Evolutionary conservation across 768 basidiomycete species (phyloP), one percentile per base, ranked within the genome.

Genomic region (Jaapia argillacea): DNA sequence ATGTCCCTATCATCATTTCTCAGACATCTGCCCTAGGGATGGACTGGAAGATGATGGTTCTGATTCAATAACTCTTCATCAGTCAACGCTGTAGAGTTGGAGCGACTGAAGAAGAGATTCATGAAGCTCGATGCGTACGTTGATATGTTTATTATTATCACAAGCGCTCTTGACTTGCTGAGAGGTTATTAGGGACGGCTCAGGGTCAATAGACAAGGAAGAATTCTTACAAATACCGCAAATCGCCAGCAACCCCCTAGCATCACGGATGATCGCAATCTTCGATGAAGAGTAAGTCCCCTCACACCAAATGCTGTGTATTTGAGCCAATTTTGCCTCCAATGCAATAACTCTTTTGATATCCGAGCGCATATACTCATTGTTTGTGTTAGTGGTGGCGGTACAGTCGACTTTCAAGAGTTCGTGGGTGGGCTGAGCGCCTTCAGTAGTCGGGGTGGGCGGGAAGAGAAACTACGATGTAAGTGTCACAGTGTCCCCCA

Each of bases 221-320:
- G 96, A 99, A 64, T 99, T 99, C 67, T 68, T 98, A 48, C 91
- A 92, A 70, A 96, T 99, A 73, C 96, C 96, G 0, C 91, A 94
- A 69, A 98, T 98, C 55, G 94, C 94, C 18, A 92, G 89, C 45
- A 99, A 98, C 63, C 96, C 96, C 0, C 69, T 99, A 39, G 91
- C 96, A 42, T 86, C 85, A 43, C 79, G 96, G 46, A 91, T 99
- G 92, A 98, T 99, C 57, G 96, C 96, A 41, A 98, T 99, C 58
- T 99, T 99, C 56, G 96, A 99, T 58, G 90, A 97, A 66, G 93
- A 98, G 94, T 98, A 54, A 64, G 90, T 78, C 22, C 33, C 31
- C 16, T 33, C 10, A 10, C 31, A 1, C 23, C 3, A n/a, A n/a
- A n/a, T n/a, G n/a, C n/a, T 41, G 20, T 21, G 18, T 31, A n/a